Evolutionary conservation across 352 stramenopile genomes (phyloP).

Genomic region (Pythium apleroticum): DNA sequence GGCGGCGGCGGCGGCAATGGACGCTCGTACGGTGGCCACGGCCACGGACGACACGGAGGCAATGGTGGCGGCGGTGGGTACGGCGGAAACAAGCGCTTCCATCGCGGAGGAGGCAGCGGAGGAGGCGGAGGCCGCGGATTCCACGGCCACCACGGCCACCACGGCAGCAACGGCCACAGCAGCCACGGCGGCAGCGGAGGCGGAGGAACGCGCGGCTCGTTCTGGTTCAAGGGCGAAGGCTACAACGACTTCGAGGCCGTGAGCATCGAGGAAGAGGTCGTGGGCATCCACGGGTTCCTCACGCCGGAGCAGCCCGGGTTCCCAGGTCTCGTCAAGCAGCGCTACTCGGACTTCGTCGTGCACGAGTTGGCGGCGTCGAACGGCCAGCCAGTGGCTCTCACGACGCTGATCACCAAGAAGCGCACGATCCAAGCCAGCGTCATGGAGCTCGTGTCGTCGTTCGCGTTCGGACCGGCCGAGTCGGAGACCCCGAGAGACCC

Average conservation of each 20-base stretch:
- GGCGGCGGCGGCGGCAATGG: background rate
- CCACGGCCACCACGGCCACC: constrained; percentile 16
- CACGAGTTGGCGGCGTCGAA: constrained; percentile 40
- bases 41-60: constrained; percentile 8
- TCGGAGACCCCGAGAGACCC: background rate
- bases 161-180: constrained; percentile 5
- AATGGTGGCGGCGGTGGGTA: constrained; percentile 6
- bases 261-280: constrained; percentile 42
- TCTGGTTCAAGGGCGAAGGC: constrained; percentile 40
- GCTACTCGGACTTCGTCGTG: constrained; percentile 72
- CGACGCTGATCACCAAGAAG: constrained; percentile 30
- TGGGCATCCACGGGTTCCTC: constrained; percentile 42
- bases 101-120: constrained; percentile 19
- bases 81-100: constrained; percentile 17
- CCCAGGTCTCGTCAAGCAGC: constrained; percentile 55
- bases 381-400: constrained; percentile 29
- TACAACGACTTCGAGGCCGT: constrained; percentile 42
- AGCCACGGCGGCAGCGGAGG: background rate
- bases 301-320: constrained; percentile 37
- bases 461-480: constrained; percentile 6
- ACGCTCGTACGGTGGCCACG: constrained; percentile 2
- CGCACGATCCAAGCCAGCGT: constrained; percentile 22
- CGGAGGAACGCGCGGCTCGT: constrained; percentile 20
- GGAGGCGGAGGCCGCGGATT: constrained; percentile 9
- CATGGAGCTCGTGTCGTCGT: constrained; percentile 24